Evolutionary conservation across 2,329 filamentous ascomycete genomes (phyloP).

Genomic region (Fusarium acutatum): DNA sequence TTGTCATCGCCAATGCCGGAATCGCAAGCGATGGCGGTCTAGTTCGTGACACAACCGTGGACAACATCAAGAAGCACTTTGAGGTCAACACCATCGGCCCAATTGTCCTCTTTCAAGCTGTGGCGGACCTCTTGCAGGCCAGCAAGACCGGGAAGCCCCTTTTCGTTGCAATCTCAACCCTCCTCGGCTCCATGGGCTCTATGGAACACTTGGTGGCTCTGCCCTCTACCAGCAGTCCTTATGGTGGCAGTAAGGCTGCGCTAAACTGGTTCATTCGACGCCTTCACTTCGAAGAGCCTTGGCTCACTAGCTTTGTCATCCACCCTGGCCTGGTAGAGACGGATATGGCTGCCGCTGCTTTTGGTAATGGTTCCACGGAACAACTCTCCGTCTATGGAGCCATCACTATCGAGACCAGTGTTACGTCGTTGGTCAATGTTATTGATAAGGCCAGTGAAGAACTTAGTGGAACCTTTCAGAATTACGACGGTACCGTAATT

Average conservation of each 20-base stretch:
- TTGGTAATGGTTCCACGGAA: no score
- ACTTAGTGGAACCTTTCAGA: background rate
- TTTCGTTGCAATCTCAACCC: background rate
- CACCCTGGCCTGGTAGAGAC: background rate
- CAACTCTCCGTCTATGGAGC: background rate
- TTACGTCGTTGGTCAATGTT: fast-evolving
- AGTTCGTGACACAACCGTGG: background rate
- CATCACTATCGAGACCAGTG: background rate
- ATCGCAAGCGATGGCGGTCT: background rate
- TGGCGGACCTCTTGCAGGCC: background rate
- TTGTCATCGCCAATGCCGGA: background rate
- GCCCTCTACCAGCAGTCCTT: background rate
- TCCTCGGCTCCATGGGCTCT: background rate
- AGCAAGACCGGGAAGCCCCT: background rate
- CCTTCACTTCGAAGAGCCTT: background rate
- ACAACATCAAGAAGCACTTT: background rate
- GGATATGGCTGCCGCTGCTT: fast-evolving
- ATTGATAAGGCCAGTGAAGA: background rate
- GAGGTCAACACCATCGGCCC: background rate
- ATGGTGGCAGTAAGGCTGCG: background rate
- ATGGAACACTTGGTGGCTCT: background rate
- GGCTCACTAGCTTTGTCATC: background rate
- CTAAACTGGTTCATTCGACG: background rate
- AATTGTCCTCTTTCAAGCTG: background rate
- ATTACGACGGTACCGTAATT: background rate